Evolutionary conservation across 352 stramenopile species (phyloP).

Genomic region (Globisporangium sylvaticum): DNA sequence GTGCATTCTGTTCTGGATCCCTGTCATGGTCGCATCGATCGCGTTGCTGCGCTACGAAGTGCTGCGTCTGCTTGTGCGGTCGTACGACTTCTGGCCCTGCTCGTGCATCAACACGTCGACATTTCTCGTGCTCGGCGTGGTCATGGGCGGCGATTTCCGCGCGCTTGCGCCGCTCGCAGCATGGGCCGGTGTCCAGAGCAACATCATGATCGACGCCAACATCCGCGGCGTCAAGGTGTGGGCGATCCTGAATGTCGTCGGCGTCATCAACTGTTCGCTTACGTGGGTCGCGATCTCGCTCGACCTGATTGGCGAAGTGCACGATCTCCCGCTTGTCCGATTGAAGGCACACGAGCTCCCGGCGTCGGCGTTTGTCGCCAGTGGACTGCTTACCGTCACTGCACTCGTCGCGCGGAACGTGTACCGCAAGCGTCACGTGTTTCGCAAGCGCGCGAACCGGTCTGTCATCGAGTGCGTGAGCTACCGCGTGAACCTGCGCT

Average conservation of each 20-base stretch:
- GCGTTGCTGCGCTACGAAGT: slow-evolving; percentile 1
- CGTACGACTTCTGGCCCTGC: slow-evolving; percentile 12
- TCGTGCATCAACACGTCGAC: slow-evolving; percentile 1
- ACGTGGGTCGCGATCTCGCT: slow-evolving; percentile 1
- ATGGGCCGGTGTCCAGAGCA: slow-evolving; percentile 4
- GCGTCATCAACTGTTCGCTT: neutral
- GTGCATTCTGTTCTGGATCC: neutral
- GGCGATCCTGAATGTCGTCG: slow-evolving; percentile 1
- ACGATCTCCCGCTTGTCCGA: neutral
- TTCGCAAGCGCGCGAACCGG: neutral
- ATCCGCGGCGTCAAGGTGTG: slow-evolving; percentile 1
- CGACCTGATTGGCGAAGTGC: neutral
- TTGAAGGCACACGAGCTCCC: neutral
- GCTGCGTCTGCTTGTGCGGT: neutral
- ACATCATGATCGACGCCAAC: slow-evolving; percentile 9
- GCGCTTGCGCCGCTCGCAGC: neutral
- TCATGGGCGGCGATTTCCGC: neutral
- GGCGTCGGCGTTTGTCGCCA: slow-evolving; percentile 2
- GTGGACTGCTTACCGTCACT: slow-evolving; percentile 3
- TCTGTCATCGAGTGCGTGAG: slow-evolving; percentile 5
- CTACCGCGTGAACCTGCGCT: slow-evolving; percentile 6
- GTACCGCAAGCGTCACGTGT: slow-evolving; percentile 2
- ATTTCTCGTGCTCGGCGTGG: neutral
- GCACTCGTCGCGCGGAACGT: slow-evolving; percentile 11
- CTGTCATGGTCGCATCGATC: neutral